Conservation (phyloP, 192 early-diverging fungal species). For the Backusella australiensis region DNA sequence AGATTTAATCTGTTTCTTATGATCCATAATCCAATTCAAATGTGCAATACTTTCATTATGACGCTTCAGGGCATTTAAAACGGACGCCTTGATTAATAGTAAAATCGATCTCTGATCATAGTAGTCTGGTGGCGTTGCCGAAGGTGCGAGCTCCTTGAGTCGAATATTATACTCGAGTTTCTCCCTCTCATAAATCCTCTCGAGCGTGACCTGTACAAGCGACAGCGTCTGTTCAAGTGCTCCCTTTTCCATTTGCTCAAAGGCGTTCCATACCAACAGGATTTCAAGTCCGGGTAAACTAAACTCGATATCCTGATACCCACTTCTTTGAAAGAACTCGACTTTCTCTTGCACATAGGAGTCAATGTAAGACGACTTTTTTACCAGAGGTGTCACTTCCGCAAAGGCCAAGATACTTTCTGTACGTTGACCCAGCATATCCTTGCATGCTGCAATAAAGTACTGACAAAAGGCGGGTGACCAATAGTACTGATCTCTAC, state of each 20-base stretch:
- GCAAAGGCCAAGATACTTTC: conserved; percentile 68
- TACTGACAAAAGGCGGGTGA: conserved; percentile 47
- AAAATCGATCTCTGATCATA: conserved; percentile 38
- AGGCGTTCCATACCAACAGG: conserved; percentile 45
- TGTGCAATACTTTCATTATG: conserved; percentile 35
- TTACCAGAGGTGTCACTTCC: conserved; percentile 39
- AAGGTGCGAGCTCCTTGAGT: conserved; percentile 5
- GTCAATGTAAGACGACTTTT: conserved; percentile 38
- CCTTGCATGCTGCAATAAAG: conserved; percentile 39
- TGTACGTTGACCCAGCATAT: conserved; percentile 56
- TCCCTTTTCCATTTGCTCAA: conserved; percentile 39
- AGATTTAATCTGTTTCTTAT: conserved; percentile 29
- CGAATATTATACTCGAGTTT: conserved; percentile 9
- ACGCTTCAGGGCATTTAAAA: conserved; percentile 37
- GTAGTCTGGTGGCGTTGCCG: neutral
- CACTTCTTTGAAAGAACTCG: conserved; percentile 37
- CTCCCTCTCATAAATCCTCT: conserved; percentile 16
- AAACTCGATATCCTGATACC: conserved; percentile 33
- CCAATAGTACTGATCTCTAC: conserved; percentile 42
- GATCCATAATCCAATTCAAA: conserved; percentile 44
- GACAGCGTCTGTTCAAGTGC: conserved; percentile 17
- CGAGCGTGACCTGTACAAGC: conserved; percentile 1
- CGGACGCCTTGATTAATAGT: conserved; percentile 43
- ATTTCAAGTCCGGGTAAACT: conserved; percentile 46
- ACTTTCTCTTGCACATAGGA: conserved; percentile 42